A percentile compares a stretch with the other conserved stretches of the same genome.
Conservation (phyloP, 768 basidiomycete genomes). For the Mycena rebaudengoi region DNA sequence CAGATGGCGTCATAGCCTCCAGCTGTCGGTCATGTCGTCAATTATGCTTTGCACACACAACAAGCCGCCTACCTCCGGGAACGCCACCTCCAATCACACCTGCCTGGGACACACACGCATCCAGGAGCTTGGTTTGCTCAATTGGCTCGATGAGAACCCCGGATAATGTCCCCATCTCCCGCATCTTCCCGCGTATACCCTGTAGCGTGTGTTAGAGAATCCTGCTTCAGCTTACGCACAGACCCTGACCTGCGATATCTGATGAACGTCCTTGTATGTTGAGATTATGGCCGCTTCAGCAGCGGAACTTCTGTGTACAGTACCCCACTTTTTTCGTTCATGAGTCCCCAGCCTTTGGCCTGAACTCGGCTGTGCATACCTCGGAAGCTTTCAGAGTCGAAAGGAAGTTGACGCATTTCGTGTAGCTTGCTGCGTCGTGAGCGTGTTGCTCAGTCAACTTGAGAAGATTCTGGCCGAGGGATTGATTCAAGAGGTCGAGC, state of each 20-base stretch:
- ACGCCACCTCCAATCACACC: slow-evolving; percentile 96
- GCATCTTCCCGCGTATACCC: slow-evolving; percentile 84
- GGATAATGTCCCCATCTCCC: slow-evolving; percentile 79
- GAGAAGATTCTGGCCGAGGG: slow-evolving; percentile 60
- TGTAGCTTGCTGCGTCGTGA: slow-evolving; percentile 58
- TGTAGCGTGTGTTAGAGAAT: slow-evolving; percentile 36
- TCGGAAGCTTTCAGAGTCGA: slow-evolving; percentile 67
- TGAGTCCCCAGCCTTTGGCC: background rate
- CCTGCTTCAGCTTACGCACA: background rate
- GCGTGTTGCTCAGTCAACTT: slow-evolving; percentile 59
- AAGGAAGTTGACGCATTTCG: slow-evolving; percentile 66
- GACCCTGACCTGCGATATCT: slow-evolving; percentile 61
- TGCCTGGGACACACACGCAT: slow-evolving; percentile 76
- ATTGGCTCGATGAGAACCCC: slow-evolving; percentile 91
- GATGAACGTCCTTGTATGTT: slow-evolving; percentile 66
- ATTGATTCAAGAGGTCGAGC: slow-evolving; percentile 69
- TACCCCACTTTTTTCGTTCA: slow-evolving; percentile 57
- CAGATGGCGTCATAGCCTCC: slow-evolving; percentile 98
- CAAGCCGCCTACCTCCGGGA: slow-evolving; percentile 79
- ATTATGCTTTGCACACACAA: background rate
- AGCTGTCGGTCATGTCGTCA: slow-evolving; percentile 57
- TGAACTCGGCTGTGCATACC: slow-evolving; percentile 48
- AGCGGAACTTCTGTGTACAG: slow-evolving; percentile 60
- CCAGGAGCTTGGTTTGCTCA: slow-evolving; percentile 85
- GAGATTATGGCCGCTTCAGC: slow-evolving; percentile 56